Conservation (phyloP, 2,329 filamentous ascomycete genomes). For the Fusarium dimerum region DNA sequence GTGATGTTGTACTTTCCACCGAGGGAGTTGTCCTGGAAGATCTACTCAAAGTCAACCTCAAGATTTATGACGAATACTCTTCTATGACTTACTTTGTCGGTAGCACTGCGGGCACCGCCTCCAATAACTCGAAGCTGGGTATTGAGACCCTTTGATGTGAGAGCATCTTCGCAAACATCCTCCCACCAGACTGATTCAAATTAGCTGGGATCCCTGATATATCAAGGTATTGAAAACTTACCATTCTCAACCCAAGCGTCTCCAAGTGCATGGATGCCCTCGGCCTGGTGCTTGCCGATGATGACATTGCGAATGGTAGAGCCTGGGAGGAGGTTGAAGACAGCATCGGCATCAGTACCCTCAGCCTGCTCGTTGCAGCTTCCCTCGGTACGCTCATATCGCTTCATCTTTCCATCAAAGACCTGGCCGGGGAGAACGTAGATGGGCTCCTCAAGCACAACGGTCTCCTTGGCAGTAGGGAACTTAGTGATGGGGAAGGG, state of each 20-base stretch:
- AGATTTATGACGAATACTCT: neutral
- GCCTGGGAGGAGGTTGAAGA: constrained; percentile 39
- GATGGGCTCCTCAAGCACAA: constrained; percentile 29
- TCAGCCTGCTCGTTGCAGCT: constrained; percentile 47
- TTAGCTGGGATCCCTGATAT: neutral
- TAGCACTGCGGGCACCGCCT: constrained; percentile 29
- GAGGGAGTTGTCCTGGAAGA: constrained; percentile 33
- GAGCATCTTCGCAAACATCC: constrained; percentile 32
- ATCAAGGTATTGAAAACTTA: neutral
- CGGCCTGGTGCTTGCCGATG: constrained; percentile 38
- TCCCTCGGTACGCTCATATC: constrained; percentile 40
- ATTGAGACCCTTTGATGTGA: constrained; percentile 32
- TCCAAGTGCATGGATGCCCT: constrained; percentile 34
- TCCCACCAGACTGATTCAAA: constrained; percentile 33
- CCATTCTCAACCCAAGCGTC: constrained; percentile 35
- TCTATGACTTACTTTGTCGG: constrained; percentile 25
- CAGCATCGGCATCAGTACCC: constrained; percentile 41
- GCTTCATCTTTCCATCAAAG: constrained; percentile 39
- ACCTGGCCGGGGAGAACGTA: constrained; percentile 34
- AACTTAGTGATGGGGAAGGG: constrained; percentile 33
- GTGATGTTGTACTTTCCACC: constrained; percentile 35
- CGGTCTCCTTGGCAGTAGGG: constrained; percentile 30
- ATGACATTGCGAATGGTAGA: constrained; percentile 41
- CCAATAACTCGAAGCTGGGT: constrained; percentile 32
- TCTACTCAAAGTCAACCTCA: constrained; percentile 8